Evolutionary conservation across 495 filamentous ascomycete species (phyloP), one percentile per base, ranked within the genome.

Genomic region (Penicillium coprophilum): DNA sequence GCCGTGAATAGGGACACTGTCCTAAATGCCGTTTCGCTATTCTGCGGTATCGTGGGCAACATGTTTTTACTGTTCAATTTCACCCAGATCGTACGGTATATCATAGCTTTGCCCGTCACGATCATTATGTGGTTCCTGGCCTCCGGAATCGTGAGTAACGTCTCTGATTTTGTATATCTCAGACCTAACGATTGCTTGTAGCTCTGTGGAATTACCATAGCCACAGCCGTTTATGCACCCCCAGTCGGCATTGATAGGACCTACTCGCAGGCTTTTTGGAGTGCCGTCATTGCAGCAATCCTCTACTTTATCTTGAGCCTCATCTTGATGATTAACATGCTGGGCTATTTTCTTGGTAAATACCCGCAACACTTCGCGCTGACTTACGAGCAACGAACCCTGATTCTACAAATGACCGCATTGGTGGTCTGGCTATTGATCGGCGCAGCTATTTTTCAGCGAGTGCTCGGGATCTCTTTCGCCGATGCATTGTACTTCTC

Each of bases 61-160:
- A 50, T 89, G 4, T 85, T 88, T 58, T 74, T 92, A n/a, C 68
- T 91, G 2, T 79, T 87, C 55, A 96, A 96, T 71, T 96, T 97
- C 78, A 91, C 92, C 5, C 80, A 82, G 44, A 77, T 84, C 5
- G 78, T 96, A 9, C 81, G 89, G 23, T 96, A 96, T 69, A 88
- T 89, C 49, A 72, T 91, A 46, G 86, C 88, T 4, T 64, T 92
- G 24, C 88, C 89, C 0, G 67, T 82, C 27, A 85, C 87, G 0
- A 90, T 90, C 30, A 68, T 87, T 27, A 65, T 81, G 30, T 91
- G 88, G 88, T 81, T 86, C 61, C 57, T 87, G 41, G 81, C 88
- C 0, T 84, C 85, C 1, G 77, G 72, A 4, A 82, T 91, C 55
- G 85, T 89, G 70, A 75, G 84, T 77, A 13, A 24, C 7, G 1